Percentiles rank a stretch among this genome's conserved stretches.
Evolutionary conservation across 208 protist species (phyloP).

Genomic region (Trypanosoma congolense): DNA sequence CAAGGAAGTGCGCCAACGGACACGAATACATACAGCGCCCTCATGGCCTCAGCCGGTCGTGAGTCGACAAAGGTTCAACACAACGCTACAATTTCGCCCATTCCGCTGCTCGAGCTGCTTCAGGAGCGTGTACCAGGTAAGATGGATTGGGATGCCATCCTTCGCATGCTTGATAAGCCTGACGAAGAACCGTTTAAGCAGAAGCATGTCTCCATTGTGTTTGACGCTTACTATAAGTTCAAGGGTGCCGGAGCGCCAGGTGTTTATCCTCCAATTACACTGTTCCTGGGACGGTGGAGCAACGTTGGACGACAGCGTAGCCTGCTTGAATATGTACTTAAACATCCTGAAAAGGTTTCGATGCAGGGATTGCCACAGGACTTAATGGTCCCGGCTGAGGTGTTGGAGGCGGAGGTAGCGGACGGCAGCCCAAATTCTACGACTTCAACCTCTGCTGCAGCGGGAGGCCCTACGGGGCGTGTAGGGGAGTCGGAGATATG

Average conservation of each 20-base stretch:
- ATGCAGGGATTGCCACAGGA: conserved; percentile 46
- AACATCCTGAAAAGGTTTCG: conserved; percentile 78
- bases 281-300: conserved; percentile 79
- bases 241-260: conserved; percentile 32
- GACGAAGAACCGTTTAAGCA: conserved; percentile 49
- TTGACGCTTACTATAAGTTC: conserved; percentile 83
- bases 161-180: conserved; percentile 71
- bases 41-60: conserved; percentile 68
- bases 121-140: conserved; percentile 29
- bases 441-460: conserved; percentile 8
- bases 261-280: conserved; percentile 63
- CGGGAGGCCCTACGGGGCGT: conserved; percentile 33
- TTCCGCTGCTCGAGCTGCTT: conserved; percentile 69
- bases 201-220: conserved; percentile 81
- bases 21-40: conserved; percentile 63
- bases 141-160: conserved; percentile 74
- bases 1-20: conserved; percentile 58
- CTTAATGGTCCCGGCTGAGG: conserved; percentile 36
- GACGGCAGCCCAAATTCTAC: background rate
- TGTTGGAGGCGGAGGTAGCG: conserved; percentile 28
- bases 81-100: conserved; percentile 58
- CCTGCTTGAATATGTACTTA: conserved; percentile 78
- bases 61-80: conserved; percentile 48
- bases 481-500: conserved; percentile 65
- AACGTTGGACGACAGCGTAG: conserved; percentile 71